These are phyloP conservation scores for Fusarium bactridioides DNA, from an alignment of 2,329 filamentous ascomycete species.

Conservation along the genomic window DNA sequence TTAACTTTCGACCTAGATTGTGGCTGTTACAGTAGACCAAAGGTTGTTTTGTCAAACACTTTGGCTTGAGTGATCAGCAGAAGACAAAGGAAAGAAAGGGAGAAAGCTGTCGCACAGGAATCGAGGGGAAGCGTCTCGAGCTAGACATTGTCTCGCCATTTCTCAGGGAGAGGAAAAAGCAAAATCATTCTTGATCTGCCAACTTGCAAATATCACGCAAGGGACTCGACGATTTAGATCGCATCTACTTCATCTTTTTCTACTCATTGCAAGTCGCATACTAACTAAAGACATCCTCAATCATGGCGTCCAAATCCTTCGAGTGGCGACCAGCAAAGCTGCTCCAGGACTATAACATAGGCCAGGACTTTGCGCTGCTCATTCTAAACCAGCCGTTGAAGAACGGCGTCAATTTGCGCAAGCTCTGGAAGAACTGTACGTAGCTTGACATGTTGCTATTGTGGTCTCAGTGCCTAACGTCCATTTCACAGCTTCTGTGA, in stretches of 20 bases:
- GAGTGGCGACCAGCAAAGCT: slow-evolving; percentile 53
- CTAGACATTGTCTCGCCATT: slow-evolving; percentile 13
- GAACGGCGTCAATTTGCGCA: slow-evolving; percentile 56
- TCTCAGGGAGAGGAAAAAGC: slow-evolving; percentile 4
- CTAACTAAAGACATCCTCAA: background rate
- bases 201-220: background rate
- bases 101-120: slow-evolving; percentile 30
- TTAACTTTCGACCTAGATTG: slow-evolving; percentile 5
- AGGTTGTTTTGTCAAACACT: slow-evolving; percentile 14
- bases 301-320: slow-evolving; percentile 41
- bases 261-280: background rate
- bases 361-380: slow-evolving; percentile 54
- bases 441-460: slow-evolving; percentile 11
- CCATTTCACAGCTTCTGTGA: slow-evolving; percentile 62
- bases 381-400: slow-evolving; percentile 62
- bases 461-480: slow-evolving; percentile 22
- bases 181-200: background rate
- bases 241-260: background rate
- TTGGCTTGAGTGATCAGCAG: background rate
- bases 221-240: background rate
- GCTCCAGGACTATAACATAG: slow-evolving; percentile 45
- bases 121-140: slow-evolving; percentile 20
- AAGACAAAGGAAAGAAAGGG: background rate
- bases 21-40: slow-evolving; percentile 11
- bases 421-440: slow-evolving; percentile 60